These are phyloP conservation scores for Phoenix dactylifera DNA, from an alignment of 176 grass and related monocot genomes.

Conservation along the genomic window DNA sequence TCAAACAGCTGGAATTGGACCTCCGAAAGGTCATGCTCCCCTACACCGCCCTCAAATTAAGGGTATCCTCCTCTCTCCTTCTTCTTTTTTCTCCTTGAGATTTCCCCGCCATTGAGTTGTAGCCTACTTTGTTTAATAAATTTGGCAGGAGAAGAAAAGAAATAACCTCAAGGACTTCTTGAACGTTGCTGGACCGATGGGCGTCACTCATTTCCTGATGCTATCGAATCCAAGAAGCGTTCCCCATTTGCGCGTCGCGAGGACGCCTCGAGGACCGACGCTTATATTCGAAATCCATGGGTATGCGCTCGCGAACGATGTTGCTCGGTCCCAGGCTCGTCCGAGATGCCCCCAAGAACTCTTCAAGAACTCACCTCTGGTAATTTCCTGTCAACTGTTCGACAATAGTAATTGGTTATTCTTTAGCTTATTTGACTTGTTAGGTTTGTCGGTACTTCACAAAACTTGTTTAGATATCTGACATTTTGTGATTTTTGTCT, in stretches of 20 bases:
- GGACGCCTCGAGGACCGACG: slow-evolving; percentile 38
- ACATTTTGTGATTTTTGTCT: neutral
- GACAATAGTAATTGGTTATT: neutral
- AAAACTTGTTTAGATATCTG: too few species aligned
- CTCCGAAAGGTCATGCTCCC: slow-evolving; percentile 46
- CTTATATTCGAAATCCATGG: slow-evolving; percentile 41
- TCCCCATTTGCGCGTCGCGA: slow-evolving; percentile 39
- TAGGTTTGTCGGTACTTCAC: too few species aligned
- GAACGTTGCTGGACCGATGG: slow-evolving; percentile 45
- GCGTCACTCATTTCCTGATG: slow-evolving; percentile 64
- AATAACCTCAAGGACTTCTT: slow-evolving; percentile 62
- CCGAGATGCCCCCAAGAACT: slow-evolving; percentile 48
- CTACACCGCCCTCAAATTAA: slow-evolving; percentile 42
- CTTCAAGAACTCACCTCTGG: slow-evolving; percentile 52
- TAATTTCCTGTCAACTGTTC: slow-evolving; percentile 16
- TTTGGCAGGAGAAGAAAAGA: slow-evolving; percentile 48
- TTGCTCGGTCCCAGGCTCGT: slow-evolving; percentile 45
- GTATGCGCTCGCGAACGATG: slow-evolving; percentile 37
- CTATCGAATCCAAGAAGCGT: slow-evolving; percentile 45
- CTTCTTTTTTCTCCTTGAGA: too few species aligned
- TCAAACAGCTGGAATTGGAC: slow-evolving; percentile 74
- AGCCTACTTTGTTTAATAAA: too few species aligned
- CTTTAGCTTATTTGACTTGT: too few species aligned
- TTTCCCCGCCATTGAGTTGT: too few species aligned
- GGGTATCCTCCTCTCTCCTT: neutral